phyloP scores from a whole-genome alignment of 805 yeast species.

The Yamadazyma phyllophila region DNA sequence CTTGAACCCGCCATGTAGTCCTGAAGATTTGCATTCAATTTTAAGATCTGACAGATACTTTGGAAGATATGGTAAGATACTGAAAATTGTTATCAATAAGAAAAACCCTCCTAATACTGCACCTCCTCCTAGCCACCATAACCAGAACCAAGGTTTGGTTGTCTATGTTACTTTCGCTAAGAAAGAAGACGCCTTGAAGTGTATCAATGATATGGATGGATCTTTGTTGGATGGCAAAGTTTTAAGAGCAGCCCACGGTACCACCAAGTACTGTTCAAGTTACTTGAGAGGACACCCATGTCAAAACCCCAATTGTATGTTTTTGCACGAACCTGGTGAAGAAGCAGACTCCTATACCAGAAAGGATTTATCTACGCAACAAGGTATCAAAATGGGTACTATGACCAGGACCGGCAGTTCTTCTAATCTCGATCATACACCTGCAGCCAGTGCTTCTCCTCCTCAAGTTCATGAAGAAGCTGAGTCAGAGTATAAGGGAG shows the following conservation, averaged over 20 bases:
- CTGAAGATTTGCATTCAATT: constrained; percentile 79
- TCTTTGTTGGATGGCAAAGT: constrained; percentile 88
- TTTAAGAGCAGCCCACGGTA: constrained; percentile 94
- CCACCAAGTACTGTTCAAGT: constrained; percentile 97
- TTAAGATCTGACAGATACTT: constrained; percentile 89
- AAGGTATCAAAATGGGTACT: constrained; percentile 57
- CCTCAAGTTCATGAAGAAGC: background rate
- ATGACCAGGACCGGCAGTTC: constrained; percentile 26
- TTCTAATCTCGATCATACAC: constrained; percentile 17
- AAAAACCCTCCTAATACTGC: constrained; percentile 49
- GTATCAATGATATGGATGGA: constrained; percentile 91
- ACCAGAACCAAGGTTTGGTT: constrained; percentile 76
- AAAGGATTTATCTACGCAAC: constrained; percentile 78
- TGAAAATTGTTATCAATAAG: constrained; percentile 89
- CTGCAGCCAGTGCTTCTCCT: background rate
- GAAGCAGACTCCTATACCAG: constrained; percentile 96
- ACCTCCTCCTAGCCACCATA: constrained; percentile 23
- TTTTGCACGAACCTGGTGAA: constrained; percentile 98
- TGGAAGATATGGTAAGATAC: constrained; percentile 97
- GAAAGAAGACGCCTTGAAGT: constrained; percentile 92
- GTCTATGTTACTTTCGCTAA: constrained; percentile 91
- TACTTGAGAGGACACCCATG: constrained; percentile 93
- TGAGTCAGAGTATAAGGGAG: constrained; percentile 16
- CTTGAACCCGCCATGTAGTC: constrained; percentile 77
- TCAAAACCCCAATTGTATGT: constrained; percentile 99